phyloP scores from a whole-genome alignment of 306 rosid genomes.

The Inga leiocalycina region DNA sequence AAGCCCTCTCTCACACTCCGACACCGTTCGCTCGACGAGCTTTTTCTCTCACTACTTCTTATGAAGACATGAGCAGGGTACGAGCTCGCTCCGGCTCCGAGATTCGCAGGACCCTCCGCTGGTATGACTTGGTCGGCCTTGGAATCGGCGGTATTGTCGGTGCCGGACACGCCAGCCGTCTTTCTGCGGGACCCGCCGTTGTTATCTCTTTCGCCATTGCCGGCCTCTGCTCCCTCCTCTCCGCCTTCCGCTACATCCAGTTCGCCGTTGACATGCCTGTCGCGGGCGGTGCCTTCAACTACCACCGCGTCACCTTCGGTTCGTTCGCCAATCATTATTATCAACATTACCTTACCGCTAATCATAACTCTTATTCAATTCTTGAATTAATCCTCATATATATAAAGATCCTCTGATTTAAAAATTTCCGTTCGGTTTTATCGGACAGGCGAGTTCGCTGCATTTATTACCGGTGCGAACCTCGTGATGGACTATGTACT shows the following conservation, averaged over 20 bases:
- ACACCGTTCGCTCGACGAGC: slow-evolving; percentile 58
- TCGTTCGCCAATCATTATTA: not conserved
- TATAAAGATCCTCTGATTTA: not conserved
- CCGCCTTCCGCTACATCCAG: slow-evolving; percentile 96
- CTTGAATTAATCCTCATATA: not conserved
- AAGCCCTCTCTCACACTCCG: not conserved
- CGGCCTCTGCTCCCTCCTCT: slow-evolving; percentile 86
- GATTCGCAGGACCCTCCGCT: slow-evolving; percentile 75
- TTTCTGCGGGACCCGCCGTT: slow-evolving; percentile 73
- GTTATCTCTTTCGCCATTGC: slow-evolving; percentile 94
- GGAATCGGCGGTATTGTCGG: slow-evolving; percentile 98
- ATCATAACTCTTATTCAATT: not conserved
- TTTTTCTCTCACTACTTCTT: slow-evolving; percentile 68
- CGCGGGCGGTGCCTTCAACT: slow-evolving; percentile 97
- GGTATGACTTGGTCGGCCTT: slow-evolving; percentile 75
- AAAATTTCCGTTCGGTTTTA: not conserved
- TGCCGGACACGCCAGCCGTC: slow-evolving; percentile 68
- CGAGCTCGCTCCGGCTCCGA: slow-evolving; percentile 9
- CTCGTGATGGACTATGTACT: slow-evolving; percentile 89
- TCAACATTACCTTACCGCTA: not conserved
- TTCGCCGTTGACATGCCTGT: slow-evolving; percentile 96
- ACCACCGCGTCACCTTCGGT: slow-evolving; percentile 93
- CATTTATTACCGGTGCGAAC: slow-evolving; percentile 82
- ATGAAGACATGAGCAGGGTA: slow-evolving; percentile 62
- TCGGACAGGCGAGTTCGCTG: slow-evolving; percentile 76